Percentiles rank a stretch among this genome's conserved stretches.
Conservation (phyloP, 1,284 basidiomycete species). For the Ustilago cynodontis region DNA sequence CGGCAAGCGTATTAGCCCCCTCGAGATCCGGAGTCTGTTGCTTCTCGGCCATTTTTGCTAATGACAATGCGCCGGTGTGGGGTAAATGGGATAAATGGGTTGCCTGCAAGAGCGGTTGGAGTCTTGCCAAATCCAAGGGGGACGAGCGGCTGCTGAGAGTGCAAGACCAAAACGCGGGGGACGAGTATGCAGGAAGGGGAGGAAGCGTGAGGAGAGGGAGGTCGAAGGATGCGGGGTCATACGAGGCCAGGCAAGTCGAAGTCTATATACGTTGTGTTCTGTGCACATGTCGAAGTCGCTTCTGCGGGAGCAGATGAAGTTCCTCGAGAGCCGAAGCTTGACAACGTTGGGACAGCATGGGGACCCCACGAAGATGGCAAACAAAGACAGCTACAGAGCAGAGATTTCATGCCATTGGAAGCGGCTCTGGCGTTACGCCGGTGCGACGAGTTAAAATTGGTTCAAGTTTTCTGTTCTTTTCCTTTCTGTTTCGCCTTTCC, state of each 20-base stretch:
- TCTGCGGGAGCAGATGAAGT: not conserved
- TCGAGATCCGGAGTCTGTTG: constrained; percentile 31
- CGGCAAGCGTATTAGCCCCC: constrained; percentile 34
- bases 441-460: no score
- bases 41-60: constrained; percentile 35
- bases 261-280: constrained; percentile 28
- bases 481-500: no score
- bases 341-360: constrained; percentile 1
- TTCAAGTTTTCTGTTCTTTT: no score
- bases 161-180: not conserved
- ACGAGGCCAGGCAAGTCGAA: not conserved
- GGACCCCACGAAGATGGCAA: constrained; percentile 7
- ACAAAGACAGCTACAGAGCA: no score
- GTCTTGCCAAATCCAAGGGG: not conserved
- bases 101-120: not conserved
- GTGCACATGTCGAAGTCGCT: not conserved
- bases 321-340: not conserved
- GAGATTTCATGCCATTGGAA: no score
- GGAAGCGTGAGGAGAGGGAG: constrained; percentile 5
- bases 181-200: not conserved
- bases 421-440: no score
- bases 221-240: constrained; percentile 22
- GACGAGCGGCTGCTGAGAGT: not conserved
- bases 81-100: not conserved
- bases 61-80: not conserved